Conservation (phyloP, 306 rosid species). For the Cotoneaster glaucophyllus region DNA sequence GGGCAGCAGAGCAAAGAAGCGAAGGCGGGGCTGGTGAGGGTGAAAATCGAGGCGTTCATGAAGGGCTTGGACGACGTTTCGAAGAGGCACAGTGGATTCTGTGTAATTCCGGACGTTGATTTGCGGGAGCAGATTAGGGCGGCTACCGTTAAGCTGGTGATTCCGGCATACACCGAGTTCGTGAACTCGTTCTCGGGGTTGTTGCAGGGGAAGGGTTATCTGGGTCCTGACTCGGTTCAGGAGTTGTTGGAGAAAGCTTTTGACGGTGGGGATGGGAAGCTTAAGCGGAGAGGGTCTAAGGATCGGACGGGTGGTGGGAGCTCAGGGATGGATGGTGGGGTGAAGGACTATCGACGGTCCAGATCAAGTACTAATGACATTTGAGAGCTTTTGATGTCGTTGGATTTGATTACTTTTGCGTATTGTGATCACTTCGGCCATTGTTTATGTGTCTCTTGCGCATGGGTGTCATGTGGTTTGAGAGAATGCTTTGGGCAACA, state of each 20-base stretch:
- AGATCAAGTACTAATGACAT: slow-evolving; percentile 19
- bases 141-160: slow-evolving; percentile 48
- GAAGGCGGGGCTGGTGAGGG: slow-evolving; percentile 23
- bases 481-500: no score
- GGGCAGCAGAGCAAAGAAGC: slow-evolving; percentile 35
- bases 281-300: slow-evolving; percentile 28
- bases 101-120: slow-evolving; percentile 57
- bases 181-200: slow-evolving; percentile 38
- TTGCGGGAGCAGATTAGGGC: slow-evolving; percentile 68
- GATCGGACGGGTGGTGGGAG: slow-evolving; percentile 36
- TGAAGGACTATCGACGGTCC: slow-evolving; percentile 20
- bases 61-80: slow-evolving; percentile 51
- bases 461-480: no score
- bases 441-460: no score
- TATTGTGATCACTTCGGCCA: not conserved
- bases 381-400: slow-evolving; percentile 5
- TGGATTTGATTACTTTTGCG: not conserved
- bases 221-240: slow-evolving; percentile 43
- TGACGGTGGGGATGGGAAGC: slow-evolving; percentile 25
- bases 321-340: slow-evolving; percentile 27
- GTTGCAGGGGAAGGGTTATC: slow-evolving; percentile 38
- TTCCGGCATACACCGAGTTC: slow-evolving; percentile 47
- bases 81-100: slow-evolving; percentile 41
- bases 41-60: slow-evolving; percentile 51
- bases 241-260: slow-evolving; percentile 47